Percentiles rank a stretch among this genome's conserved stretches.
These are phyloP conservation scores for Tylopilus sp. DNA, from an alignment of 768 basidiomycete genomes.

Conservation along the genomic window DNA sequence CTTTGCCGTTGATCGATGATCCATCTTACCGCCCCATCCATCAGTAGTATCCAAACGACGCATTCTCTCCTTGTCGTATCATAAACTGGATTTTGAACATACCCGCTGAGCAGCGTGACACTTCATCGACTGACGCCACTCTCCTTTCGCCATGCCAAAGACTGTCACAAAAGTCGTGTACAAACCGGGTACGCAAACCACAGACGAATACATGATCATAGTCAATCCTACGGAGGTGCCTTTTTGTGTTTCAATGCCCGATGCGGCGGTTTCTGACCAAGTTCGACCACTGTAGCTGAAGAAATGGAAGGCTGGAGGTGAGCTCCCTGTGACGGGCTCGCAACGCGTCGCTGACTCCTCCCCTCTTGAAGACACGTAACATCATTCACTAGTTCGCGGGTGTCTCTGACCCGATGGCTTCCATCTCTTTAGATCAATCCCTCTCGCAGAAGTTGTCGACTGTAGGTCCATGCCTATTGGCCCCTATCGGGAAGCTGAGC, in stretches of 20 bases:
- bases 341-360: slow-evolving; percentile 9
- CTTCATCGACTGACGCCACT: slow-evolving; percentile 3
- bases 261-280: slow-evolving; percentile 7
- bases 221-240: slow-evolving; percentile 64
- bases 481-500: not conserved
- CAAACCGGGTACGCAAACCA: slow-evolving; percentile 70
- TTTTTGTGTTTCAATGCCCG: slow-evolving; percentile 4
- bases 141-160: slow-evolving; percentile 37
- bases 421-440: slow-evolving; percentile 50
- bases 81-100: slow-evolving; percentile 7
- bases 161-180: slow-evolving; percentile 68
- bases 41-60: not conserved
- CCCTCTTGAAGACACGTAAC: slow-evolving; percentile 63
- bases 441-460: slow-evolving; percentile 76
- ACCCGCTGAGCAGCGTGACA: slow-evolving; percentile 6
- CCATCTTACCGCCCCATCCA: not conserved
- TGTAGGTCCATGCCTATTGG: slow-evolving; percentile 43
- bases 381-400: not conserved
- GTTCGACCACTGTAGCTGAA: slow-evolving; percentile 46
- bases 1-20: not conserved
- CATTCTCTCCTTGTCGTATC: slow-evolving; percentile 6
- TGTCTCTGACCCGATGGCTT: slow-evolving; percentile 12
- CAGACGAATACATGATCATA: slow-evolving; percentile 69
- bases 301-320: slow-evolving; percentile 81
- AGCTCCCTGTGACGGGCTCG: slow-evolving; percentile 19